phyloP scores from a whole-genome alignment of 148 eudicot genomes.

The Rhododendron molle region DNA sequence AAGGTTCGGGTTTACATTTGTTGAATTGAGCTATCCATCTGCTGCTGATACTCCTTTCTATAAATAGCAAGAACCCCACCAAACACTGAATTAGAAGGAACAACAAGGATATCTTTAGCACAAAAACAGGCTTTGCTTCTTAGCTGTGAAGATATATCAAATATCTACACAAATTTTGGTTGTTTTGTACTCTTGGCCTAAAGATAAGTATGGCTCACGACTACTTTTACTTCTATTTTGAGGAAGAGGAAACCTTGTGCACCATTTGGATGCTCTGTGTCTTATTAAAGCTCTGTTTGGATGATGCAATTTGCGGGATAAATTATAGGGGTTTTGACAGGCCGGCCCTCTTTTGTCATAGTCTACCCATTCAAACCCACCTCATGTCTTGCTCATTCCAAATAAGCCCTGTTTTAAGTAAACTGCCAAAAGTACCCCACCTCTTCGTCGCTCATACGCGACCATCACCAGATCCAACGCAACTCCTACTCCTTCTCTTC shows the following conservation, averaged over 20 bases:
- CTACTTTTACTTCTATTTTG: not conserved
- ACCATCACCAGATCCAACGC: too few relatives aligned
- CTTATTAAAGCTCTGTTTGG: not conserved
- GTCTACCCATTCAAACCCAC: too few relatives aligned
- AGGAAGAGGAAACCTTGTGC: not conserved
- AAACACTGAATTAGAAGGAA: not conserved
- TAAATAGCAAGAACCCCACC: constrained; percentile 9
- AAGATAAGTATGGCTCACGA: not conserved
- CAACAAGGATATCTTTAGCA: not conserved
- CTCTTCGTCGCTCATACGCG: too few relatives aligned
- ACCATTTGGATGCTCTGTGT: not conserved
- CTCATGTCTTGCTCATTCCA: too few relatives aligned
- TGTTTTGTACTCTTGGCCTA: constrained; percentile 13
- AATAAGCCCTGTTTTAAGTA: too few relatives aligned
- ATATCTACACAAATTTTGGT: constrained; percentile 9
- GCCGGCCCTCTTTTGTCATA: too few relatives aligned
- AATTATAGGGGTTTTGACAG: too few relatives aligned
- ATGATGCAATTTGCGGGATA: not conserved
- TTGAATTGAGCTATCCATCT: not conserved
- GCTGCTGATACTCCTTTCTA: not conserved
- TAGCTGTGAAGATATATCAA: constrained; percentile 27
- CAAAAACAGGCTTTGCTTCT: constrained; percentile 17
- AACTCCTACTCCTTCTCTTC: too few relatives aligned
- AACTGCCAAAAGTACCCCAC: too few relatives aligned
- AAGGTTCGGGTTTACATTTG: not conserved